Percentiles rank a stretch among this genome's conserved stretches.
These are phyloP conservation scores for Kurtzmaniella natalensis DNA, from an alignment of 1,139 yeast species.

Conservation along the genomic window DNA sequence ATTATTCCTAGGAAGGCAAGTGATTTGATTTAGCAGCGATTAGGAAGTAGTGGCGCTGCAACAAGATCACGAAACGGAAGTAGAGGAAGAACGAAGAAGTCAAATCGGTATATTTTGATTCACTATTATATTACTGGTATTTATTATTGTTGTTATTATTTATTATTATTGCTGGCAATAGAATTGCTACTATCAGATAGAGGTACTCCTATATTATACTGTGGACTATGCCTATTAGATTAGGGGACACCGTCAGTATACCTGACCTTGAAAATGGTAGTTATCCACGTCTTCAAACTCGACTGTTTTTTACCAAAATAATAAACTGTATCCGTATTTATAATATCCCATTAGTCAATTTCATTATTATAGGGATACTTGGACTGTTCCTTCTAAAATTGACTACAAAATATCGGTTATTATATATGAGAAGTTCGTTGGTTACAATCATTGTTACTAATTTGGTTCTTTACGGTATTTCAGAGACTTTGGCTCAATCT, in stretches of 20 bases:
- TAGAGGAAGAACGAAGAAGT: too few relatives aligned
- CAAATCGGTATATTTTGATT: too few relatives aligned
- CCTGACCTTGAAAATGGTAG: constrained; percentile 6
- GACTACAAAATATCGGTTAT: constrained; percentile 54
- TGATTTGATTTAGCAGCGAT: too few relatives aligned
- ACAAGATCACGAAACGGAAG: too few relatives aligned
- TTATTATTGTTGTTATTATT: too few relatives aligned
- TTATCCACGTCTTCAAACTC: constrained; percentile 5
- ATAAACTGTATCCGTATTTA: constrained; percentile 33
- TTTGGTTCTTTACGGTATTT: constrained; percentile 75
- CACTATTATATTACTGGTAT: too few relatives aligned
- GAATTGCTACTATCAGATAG: too few relatives aligned
- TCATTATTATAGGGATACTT: constrained; percentile 46
- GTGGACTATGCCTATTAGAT: constrained; percentile 26
- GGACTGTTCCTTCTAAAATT: constrained; percentile 47
- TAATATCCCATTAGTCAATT: constrained; percentile 51
- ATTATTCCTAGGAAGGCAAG: too few relatives aligned
- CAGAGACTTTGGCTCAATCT: constrained; percentile 86
- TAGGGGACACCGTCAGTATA: constrained; percentile 13
- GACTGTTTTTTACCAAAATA: constrained; percentile 17
- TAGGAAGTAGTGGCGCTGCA: too few relatives aligned
- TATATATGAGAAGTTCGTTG: constrained; percentile 64
- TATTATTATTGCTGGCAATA: too few relatives aligned
- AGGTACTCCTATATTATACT: too few relatives aligned
- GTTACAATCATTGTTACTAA: constrained; percentile 82